A percentile compares a stretch with the other conserved stretches of the same genome.
Evolutionary conservation across 768 basidiomycete genomes (phyloP).

Genomic region (Leccinum broughii): DNA sequence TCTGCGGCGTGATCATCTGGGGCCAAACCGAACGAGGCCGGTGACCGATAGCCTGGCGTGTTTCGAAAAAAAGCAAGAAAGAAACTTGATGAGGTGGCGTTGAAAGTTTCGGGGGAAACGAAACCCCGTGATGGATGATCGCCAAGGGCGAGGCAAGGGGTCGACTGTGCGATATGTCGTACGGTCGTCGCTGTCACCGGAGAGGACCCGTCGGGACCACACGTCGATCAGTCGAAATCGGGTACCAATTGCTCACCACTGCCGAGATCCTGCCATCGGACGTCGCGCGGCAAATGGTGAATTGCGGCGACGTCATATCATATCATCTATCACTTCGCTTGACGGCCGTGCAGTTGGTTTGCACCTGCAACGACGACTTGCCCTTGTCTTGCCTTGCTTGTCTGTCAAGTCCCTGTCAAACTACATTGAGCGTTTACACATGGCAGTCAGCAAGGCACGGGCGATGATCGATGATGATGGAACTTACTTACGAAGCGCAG

Average conservation of each 20-base stretch:
- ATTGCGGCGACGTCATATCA: not conserved
- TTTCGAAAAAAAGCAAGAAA: conserved; percentile 11
- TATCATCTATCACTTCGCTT: not conserved
- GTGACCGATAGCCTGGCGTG: conserved; percentile 9
- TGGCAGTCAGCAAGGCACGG: conserved; percentile 23
- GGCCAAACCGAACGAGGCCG: conserved; percentile 4
- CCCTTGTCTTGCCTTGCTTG: conserved; percentile 13
- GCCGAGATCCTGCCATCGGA: conserved; percentile 3
- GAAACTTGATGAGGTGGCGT: conserved; percentile 20
- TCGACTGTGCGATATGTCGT: not conserved
- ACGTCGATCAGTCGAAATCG: conserved; percentile 10
- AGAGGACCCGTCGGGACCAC: conserved; percentile 2
- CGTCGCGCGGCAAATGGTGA: not conserved
- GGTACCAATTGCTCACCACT: not conserved
- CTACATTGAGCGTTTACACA: conserved; percentile 3
- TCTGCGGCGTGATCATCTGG: conserved; percentile 24
- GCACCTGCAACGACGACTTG: conserved; percentile 9
- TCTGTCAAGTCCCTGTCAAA: conserved; percentile 1
- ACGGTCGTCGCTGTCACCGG: conserved; percentile 2
- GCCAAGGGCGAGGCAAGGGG: conserved; percentile 3
- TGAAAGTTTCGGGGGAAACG: conserved; percentile 3
- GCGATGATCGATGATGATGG: not conserved
- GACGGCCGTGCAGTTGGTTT: not conserved
- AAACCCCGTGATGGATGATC: not conserved
- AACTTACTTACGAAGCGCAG: not conserved